phyloP scores from a whole-genome alignment of 2,329 filamentous ascomycete genomes.

The Arachnomyces sp. region DNA sequence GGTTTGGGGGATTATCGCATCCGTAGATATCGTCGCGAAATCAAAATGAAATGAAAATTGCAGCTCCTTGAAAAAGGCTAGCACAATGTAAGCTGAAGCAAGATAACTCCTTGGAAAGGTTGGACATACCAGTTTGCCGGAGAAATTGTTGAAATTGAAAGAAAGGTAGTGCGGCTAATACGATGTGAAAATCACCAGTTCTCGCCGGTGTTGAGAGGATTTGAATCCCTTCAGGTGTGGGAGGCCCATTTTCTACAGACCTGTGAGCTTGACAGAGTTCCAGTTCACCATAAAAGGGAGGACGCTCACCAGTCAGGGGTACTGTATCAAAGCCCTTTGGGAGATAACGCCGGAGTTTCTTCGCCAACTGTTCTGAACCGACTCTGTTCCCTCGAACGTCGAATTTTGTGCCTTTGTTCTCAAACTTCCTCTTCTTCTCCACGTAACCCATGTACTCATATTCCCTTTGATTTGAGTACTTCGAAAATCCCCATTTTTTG shows the following conservation, averaged over 20 bases:
- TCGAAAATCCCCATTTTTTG: constrained; percentile 1
- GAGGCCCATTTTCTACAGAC: constrained; percentile 2
- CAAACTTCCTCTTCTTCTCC: constrained; percentile 4
- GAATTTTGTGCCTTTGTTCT: constrained; percentile 4
- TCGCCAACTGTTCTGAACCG: background rate
- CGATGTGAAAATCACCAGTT: constrained; percentile 2
- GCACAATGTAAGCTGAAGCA: background rate
- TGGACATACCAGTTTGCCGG: constrained; percentile 2
- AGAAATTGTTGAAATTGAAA: constrained; percentile 4
- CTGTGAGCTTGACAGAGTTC: constrained; percentile 1
- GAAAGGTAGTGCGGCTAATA: constrained; percentile 2
- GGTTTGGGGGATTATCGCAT: background rate
- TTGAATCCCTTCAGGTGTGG: constrained; percentile 4
- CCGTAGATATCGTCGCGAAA: background rate
- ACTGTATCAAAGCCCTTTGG: background rate
- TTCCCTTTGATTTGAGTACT: constrained; percentile 1
- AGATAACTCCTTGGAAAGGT: background rate
- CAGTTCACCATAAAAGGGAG: background rate
- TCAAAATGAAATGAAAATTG: background rate
- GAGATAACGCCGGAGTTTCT: constrained; percentile 5
- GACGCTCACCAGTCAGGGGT: constrained; percentile 1
- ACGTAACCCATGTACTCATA: constrained; percentile 3
- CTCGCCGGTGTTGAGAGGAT: constrained; percentile 2
- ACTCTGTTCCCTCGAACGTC: constrained; percentile 1
- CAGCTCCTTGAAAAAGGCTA: background rate